Evolutionary conservation across 2,329 filamentous ascomycete genomes (phyloP), one percentile per base, ranked within the genome.

Genomic region (Ceratocystis smalleyi): DNA sequence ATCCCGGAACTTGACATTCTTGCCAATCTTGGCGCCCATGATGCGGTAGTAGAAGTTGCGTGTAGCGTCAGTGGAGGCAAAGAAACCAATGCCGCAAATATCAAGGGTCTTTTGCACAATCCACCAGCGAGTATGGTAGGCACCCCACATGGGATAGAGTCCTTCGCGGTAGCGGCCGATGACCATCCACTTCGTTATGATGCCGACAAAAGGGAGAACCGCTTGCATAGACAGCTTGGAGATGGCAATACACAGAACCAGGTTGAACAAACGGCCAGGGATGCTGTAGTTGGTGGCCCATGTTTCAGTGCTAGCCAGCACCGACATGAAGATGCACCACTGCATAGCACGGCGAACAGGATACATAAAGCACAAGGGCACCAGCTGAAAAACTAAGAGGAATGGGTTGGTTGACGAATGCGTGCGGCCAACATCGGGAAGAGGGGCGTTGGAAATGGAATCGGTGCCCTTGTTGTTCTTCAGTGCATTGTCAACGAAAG

Each of bases 101-200:
- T 75, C 74, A 2, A 79, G 72, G 22, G 77, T 76, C 71, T 83
- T 83, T 69, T 83, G 77, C 1, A 77, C 76, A 64, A 83, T 68
- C 81, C 81, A 83, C 81, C 81, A 83, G 7, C 79, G 74, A 0
- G 79, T 82, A 69, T 83, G 81, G 68, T 83, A 83, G 1, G 70
- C 67, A 1, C 79, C 80, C 81, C 81, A 83, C 81, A 83, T 83
- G 1, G 81, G 80, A 68, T 79, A 82, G 1, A 81, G 69, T 0
- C 81, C 81, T 69, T 80, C 75, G 43, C 72, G 74, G 69, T 81
- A 78, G 1, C 76, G 75, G 10, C 81, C 81, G 51, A 83, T 78
- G 62, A 83, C 73, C 5, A 78, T 55, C 81, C 81, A 83, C 69
- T 83, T 83, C 60, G 76, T 73, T 2, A 72, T 49, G 27, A 83